phyloP scores from a whole-genome alignment of 805 yeast species.

The Candida silvicultrix region DNA sequence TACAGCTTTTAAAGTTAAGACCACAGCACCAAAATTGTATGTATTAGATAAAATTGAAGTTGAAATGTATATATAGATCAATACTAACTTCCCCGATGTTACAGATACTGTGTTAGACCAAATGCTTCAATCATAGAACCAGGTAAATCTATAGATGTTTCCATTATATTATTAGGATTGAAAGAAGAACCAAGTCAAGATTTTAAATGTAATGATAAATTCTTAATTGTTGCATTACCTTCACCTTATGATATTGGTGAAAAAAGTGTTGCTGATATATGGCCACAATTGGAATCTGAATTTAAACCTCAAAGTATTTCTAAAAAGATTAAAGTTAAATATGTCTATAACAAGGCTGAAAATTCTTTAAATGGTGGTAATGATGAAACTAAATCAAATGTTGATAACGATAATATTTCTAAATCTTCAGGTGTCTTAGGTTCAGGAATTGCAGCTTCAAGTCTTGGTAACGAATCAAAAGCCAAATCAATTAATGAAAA shows the following conservation, averaged over 20 bases:
- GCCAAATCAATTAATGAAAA: too few species aligned
- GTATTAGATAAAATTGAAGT: too few species aligned
- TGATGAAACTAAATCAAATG: constrained; percentile 1
- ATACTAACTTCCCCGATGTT: constrained; percentile 5
- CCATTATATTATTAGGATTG: constrained; percentile 82
- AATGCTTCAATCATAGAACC: constrained; percentile 80
- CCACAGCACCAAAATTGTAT: constrained; percentile 90
- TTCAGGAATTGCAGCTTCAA: constrained; percentile 11
- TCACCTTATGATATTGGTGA: constrained; percentile 54
- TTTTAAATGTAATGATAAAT: constrained; percentile 85
- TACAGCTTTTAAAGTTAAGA: constrained; percentile 91
- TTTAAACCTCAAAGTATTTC: constrained; percentile 48
- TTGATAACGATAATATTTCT: too few species aligned
- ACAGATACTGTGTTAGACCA: constrained; percentile 82
- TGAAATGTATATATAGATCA: too few species aligned
- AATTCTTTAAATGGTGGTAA: neutral
- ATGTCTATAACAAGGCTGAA: constrained; percentile 23
- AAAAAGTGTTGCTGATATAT: constrained; percentile 55
- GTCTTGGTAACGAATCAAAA: constrained; percentile 12
- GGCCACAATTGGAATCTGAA: constrained; percentile 67
- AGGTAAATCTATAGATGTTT: constrained; percentile 64
- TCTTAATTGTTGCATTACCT: constrained; percentile 82
- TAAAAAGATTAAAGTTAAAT: constrained; percentile 63
- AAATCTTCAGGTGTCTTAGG: constrained; percentile 10
- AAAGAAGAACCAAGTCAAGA: constrained; percentile 67